Evolutionary conservation across 805 yeast genomes (phyloP).

Genomic region (Candida saitoana): DNA sequence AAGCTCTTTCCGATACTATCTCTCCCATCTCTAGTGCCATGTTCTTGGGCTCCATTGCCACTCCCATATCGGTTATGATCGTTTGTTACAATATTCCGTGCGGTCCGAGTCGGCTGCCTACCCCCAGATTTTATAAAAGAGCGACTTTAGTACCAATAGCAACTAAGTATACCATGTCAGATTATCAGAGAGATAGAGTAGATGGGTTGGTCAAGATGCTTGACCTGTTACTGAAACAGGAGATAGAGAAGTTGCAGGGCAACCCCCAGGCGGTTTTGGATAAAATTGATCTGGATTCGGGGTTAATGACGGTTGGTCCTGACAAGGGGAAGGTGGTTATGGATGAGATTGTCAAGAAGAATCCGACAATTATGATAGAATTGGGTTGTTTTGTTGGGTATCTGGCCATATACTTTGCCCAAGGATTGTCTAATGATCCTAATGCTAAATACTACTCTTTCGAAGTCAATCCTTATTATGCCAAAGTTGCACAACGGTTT

Average conservation of each 20-base stretch:
- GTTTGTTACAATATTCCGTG: too few relatives aligned
- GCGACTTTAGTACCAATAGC: too few relatives aligned
- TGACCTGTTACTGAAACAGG: constrained; percentile 18
- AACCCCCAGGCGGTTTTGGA: constrained; percentile 29
- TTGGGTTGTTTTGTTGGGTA: constrained; percentile 35
- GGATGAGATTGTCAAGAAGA: constrained; percentile 17
- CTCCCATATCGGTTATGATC: too few relatives aligned
- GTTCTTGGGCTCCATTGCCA: too few relatives aligned
- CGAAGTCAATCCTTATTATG: constrained; percentile 28
- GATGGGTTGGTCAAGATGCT: constrained; percentile 21
- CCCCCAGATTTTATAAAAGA: too few relatives aligned
- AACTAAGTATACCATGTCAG: too few relatives aligned
- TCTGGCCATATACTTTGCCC: constrained; percentile 33
- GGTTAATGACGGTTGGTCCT: constrained; percentile 31
- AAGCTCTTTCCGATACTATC: too few relatives aligned
- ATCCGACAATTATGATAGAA: constrained; percentile 27
- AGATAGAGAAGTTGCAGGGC: constrained; percentile 21
- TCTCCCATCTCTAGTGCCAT: too few relatives aligned
- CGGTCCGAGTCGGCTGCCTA: too few relatives aligned
- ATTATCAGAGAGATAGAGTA: too few relatives aligned
- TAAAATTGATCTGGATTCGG: constrained; percentile 25
- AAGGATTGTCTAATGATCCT: constrained; percentile 18
- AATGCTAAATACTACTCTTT: constrained; percentile 30
- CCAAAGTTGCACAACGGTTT: constrained; percentile 23
- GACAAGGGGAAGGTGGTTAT: constrained; percentile 24